phyloP scores from a whole-genome alignment of 768 basidiomycete genomes.

The Agrocybe praecox region DNA sequence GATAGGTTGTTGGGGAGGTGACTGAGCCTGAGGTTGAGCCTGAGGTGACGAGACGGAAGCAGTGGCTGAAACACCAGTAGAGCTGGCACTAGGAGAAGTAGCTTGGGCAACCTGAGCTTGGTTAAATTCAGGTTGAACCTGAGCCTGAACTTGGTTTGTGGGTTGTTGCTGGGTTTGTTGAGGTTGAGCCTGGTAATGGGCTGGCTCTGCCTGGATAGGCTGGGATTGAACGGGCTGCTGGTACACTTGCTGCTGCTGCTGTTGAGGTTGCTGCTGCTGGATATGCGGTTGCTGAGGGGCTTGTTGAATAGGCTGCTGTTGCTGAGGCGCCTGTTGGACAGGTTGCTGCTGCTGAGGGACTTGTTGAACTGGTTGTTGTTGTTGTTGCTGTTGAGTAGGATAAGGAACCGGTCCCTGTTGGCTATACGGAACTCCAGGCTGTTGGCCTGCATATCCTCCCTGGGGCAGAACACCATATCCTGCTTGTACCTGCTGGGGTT shows the following conservation, averaged over 20 bases:
- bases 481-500: conserved; percentile 18
- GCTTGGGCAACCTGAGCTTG: too few relatives aligned
- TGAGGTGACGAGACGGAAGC: too few relatives aligned
- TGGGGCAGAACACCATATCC: conserved; percentile 28
- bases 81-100: too few relatives aligned
- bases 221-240: not conserved
- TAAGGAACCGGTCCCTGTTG: conserved; percentile 42
- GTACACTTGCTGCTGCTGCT: conserved; percentile 30
- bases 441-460: conserved; percentile 33
- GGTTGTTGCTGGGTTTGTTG: conserved; percentile 23
- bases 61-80: too few relatives aligned
- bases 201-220: too few relatives aligned
- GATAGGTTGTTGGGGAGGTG: conserved; percentile 25
- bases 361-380: conserved; percentile 16
- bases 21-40: conserved; percentile 27
- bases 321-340: conserved; percentile 14
- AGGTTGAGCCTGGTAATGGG: conserved; percentile 9
- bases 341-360: conserved; percentile 21
- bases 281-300: conserved; percentile 18
- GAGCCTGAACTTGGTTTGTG: conserved; percentile 21
- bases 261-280: conserved; percentile 24
- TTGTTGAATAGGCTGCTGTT: conserved; percentile 12
- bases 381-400: conserved; percentile 32
- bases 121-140: too few relatives aligned
- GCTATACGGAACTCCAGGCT: conserved; percentile 34